Conservation (phyloP, 805 yeast genomes). For the Wickerhamomyces ciferrii region DNA sequence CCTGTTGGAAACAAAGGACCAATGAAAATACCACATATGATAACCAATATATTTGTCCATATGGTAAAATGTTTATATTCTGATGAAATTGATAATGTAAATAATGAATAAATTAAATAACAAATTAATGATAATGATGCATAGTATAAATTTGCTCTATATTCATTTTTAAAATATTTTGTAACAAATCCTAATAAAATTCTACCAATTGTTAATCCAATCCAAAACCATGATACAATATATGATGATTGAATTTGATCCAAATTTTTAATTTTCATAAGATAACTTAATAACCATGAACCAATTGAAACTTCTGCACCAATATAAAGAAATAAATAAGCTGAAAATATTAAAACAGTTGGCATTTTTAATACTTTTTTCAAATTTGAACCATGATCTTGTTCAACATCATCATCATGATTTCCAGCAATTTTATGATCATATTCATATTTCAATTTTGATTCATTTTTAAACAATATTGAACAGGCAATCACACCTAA, state of each 20-base stretch:
- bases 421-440: slow-evolving; percentile 3
- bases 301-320: slow-evolving; percentile 69
- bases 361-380: slow-evolving; percentile 21
- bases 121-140: slow-evolving; percentile 29
- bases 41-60: slow-evolving; percentile 8
- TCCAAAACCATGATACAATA: slow-evolving; percentile 68
- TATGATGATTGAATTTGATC: slow-evolving; percentile 45
- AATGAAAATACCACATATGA: slow-evolving; percentile 51
- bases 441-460: slow-evolving; percentile 26
- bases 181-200: slow-evolving; percentile 52
- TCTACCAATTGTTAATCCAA: slow-evolving; percentile 64
- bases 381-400: slow-evolving; percentile 12
- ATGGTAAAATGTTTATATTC: background rate
- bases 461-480: slow-evolving; percentile 22
- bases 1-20: slow-evolving; percentile 77
- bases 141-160: slow-evolving; percentile 28
- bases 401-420: slow-evolving; percentile 13
- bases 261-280: slow-evolving; percentile 49
- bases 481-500: slow-evolving; percentile 18
- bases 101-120: slow-evolving; percentile 13
- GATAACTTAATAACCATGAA: slow-evolving; percentile 65
- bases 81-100: slow-evolving; percentile 31
- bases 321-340: slow-evolving; percentile 54
- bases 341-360: slow-evolving; percentile 42
- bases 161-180: slow-evolving; percentile 39